Evolutionary conservation across 2,329 filamentous ascomycete genomes (phyloP).

Genomic region (Leptographium radiaticola): DNA sequence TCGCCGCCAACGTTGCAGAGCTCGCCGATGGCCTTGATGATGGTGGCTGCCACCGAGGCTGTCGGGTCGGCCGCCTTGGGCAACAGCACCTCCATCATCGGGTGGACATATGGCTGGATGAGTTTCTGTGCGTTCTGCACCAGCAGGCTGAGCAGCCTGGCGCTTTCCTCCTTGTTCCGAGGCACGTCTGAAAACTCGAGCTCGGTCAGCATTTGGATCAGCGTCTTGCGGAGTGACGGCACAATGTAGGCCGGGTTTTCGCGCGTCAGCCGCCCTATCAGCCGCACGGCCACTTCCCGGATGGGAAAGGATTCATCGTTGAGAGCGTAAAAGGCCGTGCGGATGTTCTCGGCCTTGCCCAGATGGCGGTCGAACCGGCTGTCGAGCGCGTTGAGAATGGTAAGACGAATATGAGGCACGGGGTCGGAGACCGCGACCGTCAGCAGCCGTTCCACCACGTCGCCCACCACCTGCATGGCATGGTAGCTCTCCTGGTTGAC

Average conservation of each 20-base stretch:
- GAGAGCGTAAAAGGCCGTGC: conserved; percentile 85
- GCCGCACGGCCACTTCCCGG: conserved; percentile 86
- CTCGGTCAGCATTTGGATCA: conserved; percentile 92
- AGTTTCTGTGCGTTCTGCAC: conserved; percentile 86
- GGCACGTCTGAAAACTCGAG: conserved; percentile 92
- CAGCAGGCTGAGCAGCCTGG: conserved; percentile 80
- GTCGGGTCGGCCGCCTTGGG: conserved; percentile 81
- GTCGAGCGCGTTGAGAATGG: conserved; percentile 80
- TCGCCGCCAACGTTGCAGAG: conserved; percentile 87
- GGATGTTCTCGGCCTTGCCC: conserved; percentile 94
- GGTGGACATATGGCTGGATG: conserved; percentile 93
- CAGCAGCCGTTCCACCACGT: conserved; percentile 92
- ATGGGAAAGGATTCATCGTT: conserved; percentile 93
- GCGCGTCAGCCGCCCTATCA: conserved; percentile 82
- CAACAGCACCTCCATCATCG: conserved; percentile 87
- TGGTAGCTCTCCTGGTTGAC: conserved; percentile 97
- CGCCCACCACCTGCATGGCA: conserved; percentile 90
- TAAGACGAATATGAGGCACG: conserved; percentile 76
- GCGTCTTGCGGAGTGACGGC: conserved; percentile 82
- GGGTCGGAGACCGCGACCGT: conserved; percentile 91
- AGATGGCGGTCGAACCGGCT: conserved; percentile 90
- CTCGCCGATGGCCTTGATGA: conserved; percentile 90
- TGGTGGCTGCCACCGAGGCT: conserved; percentile 81
- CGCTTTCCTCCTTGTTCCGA: conserved; percentile 91
- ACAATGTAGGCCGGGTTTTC: conserved; percentile 97